A percentile compares a stretch with the other conserved stretches of the same genome.
phyloP scores from a whole-genome alignment of 1,284 basidiomycete species.

The Rhodotorula sp. region DNA sequence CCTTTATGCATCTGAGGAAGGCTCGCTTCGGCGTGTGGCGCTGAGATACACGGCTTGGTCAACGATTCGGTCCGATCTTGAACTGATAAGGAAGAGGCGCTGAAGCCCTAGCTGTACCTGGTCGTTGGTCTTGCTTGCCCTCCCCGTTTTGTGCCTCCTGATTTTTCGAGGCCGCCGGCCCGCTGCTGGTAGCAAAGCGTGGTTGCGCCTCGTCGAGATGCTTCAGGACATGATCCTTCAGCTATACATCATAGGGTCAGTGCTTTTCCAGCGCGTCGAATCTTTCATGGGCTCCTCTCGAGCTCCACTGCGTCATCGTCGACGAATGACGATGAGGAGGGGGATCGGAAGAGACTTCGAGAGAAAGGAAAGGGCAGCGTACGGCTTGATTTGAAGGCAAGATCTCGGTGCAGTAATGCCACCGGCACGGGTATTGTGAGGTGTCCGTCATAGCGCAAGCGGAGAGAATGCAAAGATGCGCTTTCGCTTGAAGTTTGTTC shows the following conservation, averaged over 20 bases:
- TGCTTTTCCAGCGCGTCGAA: neutral
- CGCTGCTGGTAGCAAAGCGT: neutral
- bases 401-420: constrained; percentile 7
- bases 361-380: neutral
- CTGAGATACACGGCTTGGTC: neutral
- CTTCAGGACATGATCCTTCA: neutral
- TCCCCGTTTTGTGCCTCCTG: neutral
- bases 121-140: neutral
- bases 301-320: no score
- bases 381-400: neutral
- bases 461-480: no score
- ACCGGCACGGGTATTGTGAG: neutral
- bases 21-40: neutral
- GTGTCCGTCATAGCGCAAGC: neutral
- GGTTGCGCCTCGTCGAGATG: constrained; percentile 10
- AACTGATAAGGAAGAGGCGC: neutral
- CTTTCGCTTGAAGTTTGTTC: no score
- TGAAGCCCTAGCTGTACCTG: neutral
- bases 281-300: neutral
- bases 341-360: neutral
- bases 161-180: neutral
- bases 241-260: neutral
- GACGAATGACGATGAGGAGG: no score
- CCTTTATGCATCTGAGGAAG: neutral
- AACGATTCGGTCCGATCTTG: no score